These are phyloP conservation scores for Leptographium galeiforme DNA, from an alignment of 2,329 filamentous ascomycete genomes.

Conservation along the genomic window DNA sequence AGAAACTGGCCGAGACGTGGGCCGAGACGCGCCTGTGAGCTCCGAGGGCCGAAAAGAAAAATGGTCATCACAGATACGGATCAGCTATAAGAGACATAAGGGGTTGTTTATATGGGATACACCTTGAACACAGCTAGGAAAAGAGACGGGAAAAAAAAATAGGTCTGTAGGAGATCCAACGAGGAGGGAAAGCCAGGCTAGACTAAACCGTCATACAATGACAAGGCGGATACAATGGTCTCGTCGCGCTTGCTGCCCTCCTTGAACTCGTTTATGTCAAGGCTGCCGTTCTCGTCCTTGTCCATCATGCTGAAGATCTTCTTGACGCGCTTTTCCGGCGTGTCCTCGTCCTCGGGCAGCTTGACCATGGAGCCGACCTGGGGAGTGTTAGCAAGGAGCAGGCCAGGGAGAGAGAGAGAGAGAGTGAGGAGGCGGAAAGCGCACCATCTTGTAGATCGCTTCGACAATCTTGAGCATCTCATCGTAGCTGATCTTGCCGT, in stretches of 20 bases:
- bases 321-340: constrained; percentile 89
- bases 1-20: neutral
- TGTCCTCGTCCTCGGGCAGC: constrained; percentile 95
- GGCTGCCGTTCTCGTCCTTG: constrained; percentile 95
- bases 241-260: constrained; percentile 98
- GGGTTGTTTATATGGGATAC: neutral
- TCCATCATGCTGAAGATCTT: constrained; percentile 99
- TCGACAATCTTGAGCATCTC: constrained; percentile 99
- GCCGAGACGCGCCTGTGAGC: neutral
- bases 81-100: neutral
- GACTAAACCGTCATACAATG: constrained; percentile 90
- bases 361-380: constrained; percentile 99
- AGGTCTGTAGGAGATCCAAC: neutral
- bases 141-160: neutral
- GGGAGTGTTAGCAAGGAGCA: neutral
- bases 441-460: constrained; percentile 98
- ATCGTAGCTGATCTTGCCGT: constrained; percentile 97
- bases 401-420: neutral
- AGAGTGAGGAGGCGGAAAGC: neutral
- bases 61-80: neutral
- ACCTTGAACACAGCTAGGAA: neutral
- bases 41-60: neutral
- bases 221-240: constrained; percentile 94
- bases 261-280: constrained; percentile 98
- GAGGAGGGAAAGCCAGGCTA: constrained; percentile 21